Evolutionary conservation across 2,329 filamentous ascomycete species (phyloP).

Genomic region (Ceratocystis harringtonii): DNA sequence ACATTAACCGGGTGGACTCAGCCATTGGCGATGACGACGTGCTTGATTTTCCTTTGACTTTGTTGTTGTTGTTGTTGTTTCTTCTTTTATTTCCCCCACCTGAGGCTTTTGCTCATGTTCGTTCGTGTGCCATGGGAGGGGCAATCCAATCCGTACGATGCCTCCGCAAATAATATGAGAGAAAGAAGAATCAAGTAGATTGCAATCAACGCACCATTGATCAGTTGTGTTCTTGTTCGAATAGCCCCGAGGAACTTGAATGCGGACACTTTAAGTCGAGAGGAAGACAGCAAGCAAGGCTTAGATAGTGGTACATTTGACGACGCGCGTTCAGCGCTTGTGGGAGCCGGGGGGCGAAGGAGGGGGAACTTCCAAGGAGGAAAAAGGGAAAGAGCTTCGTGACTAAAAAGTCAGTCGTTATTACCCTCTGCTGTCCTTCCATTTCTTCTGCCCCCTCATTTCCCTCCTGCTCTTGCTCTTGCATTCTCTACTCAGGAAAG

Average conservation of each 20-base stretch:
- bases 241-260: neutral
- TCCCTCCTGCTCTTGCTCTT: neutral
- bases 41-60: neutral
- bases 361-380: neutral
- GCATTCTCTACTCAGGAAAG: neutral
- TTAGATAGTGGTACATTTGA: neutral
- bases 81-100: neutral
- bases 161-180: neutral
- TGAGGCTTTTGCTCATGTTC: neutral
- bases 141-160: too few relatives aligned
- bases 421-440: constrained; percentile 8
- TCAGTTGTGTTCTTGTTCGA: too few relatives aligned
- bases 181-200: neutral
- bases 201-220: neutral
- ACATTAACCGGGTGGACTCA: neutral
- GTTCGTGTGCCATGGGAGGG: too few relatives aligned
- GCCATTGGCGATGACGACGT: constrained; percentile 4
- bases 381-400: constrained; percentile 7
- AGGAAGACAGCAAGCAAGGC: neutral
- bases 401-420: neutral
- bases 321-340: neutral
- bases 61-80: too few relatives aligned
- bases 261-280: neutral
- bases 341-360: neutral
- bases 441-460: neutral